Evolutionary conservation across 1,284 basidiomycete species (phyloP).

Genomic region (Violaceomyces palustris): DNA sequence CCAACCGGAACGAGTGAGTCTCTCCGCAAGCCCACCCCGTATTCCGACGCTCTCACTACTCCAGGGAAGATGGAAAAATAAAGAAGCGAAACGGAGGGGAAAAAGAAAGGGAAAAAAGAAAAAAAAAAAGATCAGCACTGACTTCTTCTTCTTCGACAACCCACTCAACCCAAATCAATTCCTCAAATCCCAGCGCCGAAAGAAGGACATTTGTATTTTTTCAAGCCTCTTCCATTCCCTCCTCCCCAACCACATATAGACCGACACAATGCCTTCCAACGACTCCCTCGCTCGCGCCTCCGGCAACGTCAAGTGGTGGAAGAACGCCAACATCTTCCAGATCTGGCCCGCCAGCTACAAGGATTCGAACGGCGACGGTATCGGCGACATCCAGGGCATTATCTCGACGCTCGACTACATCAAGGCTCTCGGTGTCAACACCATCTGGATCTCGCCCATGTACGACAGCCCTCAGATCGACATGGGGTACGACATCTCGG

Average conservation of each 20-base stretch:
- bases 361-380: slow-evolving; percentile 69
- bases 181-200: no score
- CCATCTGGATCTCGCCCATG: slow-evolving; percentile 71
- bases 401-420: slow-evolving; percentile 66
- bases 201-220: no score
- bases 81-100: no score
- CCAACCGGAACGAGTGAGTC: no score
- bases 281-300: slow-evolving; percentile 14
- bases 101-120: no score
- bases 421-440: slow-evolving; percentile 65
- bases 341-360: slow-evolving; percentile 72
- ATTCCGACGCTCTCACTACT: no score
- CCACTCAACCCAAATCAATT: no score
- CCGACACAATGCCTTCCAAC: slow-evolving; percentile 30
- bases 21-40: no score
- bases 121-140: no score
- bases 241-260: not conserved
- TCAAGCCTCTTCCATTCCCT: not conserved
- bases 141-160: no score
- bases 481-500: slow-evolving; percentile 61
- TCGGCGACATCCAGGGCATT: slow-evolving; percentile 71
- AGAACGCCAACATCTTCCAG: slow-evolving; percentile 42
- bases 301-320: slow-evolving; percentile 23
- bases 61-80: no score
- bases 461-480: slow-evolving; percentile 67